Conservation (phyloP, 148 eudicot genomes). For the Pharnaceum exiguum region DNA sequence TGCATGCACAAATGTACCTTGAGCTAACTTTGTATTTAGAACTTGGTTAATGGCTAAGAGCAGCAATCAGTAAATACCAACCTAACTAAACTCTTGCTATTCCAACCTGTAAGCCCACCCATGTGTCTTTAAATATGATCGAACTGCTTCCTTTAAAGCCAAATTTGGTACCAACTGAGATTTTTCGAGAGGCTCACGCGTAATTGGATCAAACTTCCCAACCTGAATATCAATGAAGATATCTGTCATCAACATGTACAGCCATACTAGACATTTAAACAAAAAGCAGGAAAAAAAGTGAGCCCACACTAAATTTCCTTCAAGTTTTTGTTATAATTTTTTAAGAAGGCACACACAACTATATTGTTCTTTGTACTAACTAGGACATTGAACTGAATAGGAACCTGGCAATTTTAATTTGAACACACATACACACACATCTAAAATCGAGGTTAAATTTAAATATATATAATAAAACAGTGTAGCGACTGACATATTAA, state of each 20-base stretch:
- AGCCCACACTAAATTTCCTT: too few species aligned
- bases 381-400: too few species aligned
- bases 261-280: background rate
- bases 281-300: background rate
- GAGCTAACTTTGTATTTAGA: slow-evolving; percentile 9
- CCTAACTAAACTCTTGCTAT: background rate
- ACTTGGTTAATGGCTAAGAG: slow-evolving; percentile 3
- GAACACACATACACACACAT: too few species aligned
- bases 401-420: too few species aligned
- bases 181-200: slow-evolving; percentile 49
- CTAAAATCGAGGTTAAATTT: too few species aligned
- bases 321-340: too few species aligned
- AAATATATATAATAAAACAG: too few species aligned
- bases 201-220: slow-evolving; percentile 79
- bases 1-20: slow-evolving; percentile 7
- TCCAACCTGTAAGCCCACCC: slow-evolving; percentile 80
- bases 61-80: background rate
- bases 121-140: slow-evolving; percentile 55
- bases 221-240: slow-evolving; percentile 36
- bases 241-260: slow-evolving; percentile 2
- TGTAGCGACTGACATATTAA: too few species aligned
- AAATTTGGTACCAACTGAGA: slow-evolving; percentile 66
- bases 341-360: too few species aligned
- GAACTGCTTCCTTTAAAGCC: slow-evolving; percentile 87
- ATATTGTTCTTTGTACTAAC: too few species aligned